phyloP scores from a whole-genome alignment of 345 rosid species.

The Abelmoschus esculentus region DNA sequence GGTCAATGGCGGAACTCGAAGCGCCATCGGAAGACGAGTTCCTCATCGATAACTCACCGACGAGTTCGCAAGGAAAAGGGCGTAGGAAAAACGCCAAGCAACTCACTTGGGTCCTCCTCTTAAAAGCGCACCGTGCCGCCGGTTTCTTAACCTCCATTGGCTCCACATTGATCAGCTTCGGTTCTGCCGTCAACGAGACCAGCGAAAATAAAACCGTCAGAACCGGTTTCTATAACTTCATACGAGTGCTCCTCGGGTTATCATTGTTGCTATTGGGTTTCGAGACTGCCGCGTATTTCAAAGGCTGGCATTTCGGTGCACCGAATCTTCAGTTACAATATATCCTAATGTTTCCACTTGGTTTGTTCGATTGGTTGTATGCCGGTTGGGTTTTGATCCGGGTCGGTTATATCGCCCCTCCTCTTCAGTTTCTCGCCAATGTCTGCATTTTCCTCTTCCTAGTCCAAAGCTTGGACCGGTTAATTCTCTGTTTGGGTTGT shows the following conservation, averaged over 20 bases:
- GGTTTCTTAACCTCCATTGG: conserved; percentile 81
- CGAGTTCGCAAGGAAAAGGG: conserved; percentile 31
- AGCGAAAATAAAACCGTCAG: conserved; percentile 37
- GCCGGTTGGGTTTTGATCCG: conserved; percentile 75
- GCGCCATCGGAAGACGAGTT: conserved; percentile 72
- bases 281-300: conserved; percentile 67
- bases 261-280: conserved; percentile 55
- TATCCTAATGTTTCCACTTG: conserved; percentile 40
- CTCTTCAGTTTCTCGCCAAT: conserved; percentile 79
- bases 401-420: conserved; percentile 83
- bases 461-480: conserved; percentile 77
- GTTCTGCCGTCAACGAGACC: conserved; percentile 32
- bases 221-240: conserved; percentile 52
- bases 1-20: conserved; percentile 93
- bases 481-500: conserved; percentile 79
- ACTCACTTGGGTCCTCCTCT: conserved; percentile 92
- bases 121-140: conserved; percentile 90
- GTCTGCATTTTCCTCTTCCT: conserved; percentile 76
- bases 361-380: conserved; percentile 55
- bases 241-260: conserved; percentile 59
- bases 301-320: conserved; percentile 76
- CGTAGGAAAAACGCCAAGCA: conserved; percentile 89
- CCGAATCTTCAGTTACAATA: conserved; percentile 56
- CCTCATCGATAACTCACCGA: conserved; percentile 29
- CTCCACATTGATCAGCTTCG: conserved; percentile 55